These are phyloP conservation scores for Luffa acutangula DNA, from an alignment of 306 rosid species.

Conservation along the genomic window DNA sequence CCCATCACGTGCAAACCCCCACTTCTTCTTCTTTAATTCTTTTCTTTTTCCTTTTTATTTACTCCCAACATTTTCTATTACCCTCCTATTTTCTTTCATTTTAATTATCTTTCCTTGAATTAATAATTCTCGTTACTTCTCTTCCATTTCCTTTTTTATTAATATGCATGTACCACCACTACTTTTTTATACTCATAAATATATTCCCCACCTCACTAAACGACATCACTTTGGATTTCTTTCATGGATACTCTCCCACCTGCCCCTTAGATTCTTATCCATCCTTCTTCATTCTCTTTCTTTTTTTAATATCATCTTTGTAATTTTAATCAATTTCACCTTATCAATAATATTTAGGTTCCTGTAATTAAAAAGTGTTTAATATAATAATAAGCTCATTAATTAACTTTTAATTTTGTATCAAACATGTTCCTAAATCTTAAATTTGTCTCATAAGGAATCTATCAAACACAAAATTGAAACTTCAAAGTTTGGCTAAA, in stretches of 20 bases:
- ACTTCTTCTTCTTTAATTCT: constrained; percentile 12
- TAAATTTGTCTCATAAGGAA: no score
- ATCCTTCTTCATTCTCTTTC: constrained; percentile 14
- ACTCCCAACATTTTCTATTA: background rate
- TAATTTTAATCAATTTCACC: background rate
- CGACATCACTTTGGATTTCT: constrained; percentile 57
- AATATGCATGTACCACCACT: background rate
- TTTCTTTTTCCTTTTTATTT: background rate
- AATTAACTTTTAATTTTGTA: no score
- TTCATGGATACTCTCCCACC: constrained; percentile 33
- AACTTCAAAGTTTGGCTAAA: no score
- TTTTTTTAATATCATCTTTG: background rate
- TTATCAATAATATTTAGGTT: no score
- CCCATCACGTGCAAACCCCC: constrained; percentile 87
- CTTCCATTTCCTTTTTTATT: background rate
- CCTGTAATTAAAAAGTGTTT: no score
- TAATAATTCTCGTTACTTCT: constrained; percentile 12
- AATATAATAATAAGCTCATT: no score
- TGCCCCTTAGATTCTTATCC: constrained; percentile 24
- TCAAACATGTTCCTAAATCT: no score
- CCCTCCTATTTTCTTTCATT: background rate
- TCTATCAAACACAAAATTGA: no score
- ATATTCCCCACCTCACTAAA: constrained; percentile 13
- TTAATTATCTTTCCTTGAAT: no score
- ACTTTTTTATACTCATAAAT: background rate